Evolutionary conservation across 768 basidiomycete genomes (phyloP), one percentile per base, ranked within the genome.

Genomic region (Leccinum uliginosum): DNA sequence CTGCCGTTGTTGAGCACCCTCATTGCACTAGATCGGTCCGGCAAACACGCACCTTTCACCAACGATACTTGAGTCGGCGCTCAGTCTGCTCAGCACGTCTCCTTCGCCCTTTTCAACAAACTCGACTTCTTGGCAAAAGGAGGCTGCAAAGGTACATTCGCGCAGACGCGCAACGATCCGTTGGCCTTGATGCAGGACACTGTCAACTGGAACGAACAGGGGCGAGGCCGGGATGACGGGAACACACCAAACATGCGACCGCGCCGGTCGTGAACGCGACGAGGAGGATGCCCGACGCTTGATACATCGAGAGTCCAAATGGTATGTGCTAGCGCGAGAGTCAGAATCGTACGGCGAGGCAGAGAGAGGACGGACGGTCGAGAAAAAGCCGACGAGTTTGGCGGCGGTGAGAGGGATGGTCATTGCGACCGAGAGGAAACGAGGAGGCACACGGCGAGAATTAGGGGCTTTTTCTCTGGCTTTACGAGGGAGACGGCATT

Each of bases 371-470:
- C 71, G 51, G 55, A 93, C 92, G n/a, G 85, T 75, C 1, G 89
- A 85, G 72, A 97, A 98, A 74, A 89, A 93, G 74, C 98, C 95
- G 59, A 99, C 97, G 51, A 98, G 77, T 69, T 85, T 91, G 10
- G 96, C 96, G 65, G 98, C 87, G 1, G 93, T 93, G 63, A 97
- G 84, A 0, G 96, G 96, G 12, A 98, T 82, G 61, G 88, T 89
- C 86, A 98, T 89, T 4, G 92, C 90, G 21, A 99, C 91, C 3
- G 88, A 77, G 93, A 92, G 0, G 94, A 96, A n/a, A 93, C 79
- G 15, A 95, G 71, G 8, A 96, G 73, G 0, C 87, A 89, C 47
- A 94, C 76, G 7, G 94, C 94, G 44, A 85, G 78, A 0, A 81
- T 67, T 9, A 97, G 77, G 2, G 90, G 85, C 61, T 84, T 90